Evolutionary conservation across 1,284 basidiomycete genomes (phyloP).

Genomic region (Irpex sp.): DNA sequence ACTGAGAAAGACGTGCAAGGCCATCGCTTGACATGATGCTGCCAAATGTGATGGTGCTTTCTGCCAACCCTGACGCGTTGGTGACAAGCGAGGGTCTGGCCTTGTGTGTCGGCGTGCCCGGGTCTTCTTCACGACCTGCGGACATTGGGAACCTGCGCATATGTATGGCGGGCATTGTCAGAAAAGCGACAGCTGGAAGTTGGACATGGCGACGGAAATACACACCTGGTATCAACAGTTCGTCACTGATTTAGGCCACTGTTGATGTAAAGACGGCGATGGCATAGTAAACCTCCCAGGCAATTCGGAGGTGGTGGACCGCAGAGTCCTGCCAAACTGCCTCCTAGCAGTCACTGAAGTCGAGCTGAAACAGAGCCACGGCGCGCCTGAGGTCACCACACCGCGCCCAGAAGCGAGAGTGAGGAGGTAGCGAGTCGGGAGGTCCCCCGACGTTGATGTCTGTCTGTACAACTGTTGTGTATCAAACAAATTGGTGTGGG

Average conservation of each 20-base stretch:
- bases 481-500: not conserved
- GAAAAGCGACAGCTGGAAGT: not conserved
- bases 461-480: not conserved
- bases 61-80: slow-evolving; percentile 50
- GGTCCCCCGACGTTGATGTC: not conserved
- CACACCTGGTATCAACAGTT: slow-evolving; percentile 8
- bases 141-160: not conserved
- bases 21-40: slow-evolving; percentile 30
- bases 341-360: not conserved
- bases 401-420: not conserved
- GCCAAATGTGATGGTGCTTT: slow-evolving; percentile 48
- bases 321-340: not conserved
- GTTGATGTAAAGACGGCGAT: slow-evolving; percentile 2
- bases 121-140: slow-evolving; percentile 4
- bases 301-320: not conserved
- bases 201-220: not conserved
- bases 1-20: slow-evolving; percentile 38
- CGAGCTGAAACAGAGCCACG: not conserved
- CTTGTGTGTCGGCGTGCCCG: slow-evolving; percentile 26
- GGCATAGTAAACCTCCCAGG: slow-evolving; percentile 11
- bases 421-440: not conserved
- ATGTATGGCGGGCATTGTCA: not conserved
- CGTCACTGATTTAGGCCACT: slow-evolving; percentile 7
- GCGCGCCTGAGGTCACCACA: not conserved
- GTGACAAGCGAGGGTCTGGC: slow-evolving; percentile 39